Evolutionary conservation across 139 green algal species (phyloP), one percentile per base, ranked within the genome.

Genomic region (Auxenochlorella protothecoides): DNA sequence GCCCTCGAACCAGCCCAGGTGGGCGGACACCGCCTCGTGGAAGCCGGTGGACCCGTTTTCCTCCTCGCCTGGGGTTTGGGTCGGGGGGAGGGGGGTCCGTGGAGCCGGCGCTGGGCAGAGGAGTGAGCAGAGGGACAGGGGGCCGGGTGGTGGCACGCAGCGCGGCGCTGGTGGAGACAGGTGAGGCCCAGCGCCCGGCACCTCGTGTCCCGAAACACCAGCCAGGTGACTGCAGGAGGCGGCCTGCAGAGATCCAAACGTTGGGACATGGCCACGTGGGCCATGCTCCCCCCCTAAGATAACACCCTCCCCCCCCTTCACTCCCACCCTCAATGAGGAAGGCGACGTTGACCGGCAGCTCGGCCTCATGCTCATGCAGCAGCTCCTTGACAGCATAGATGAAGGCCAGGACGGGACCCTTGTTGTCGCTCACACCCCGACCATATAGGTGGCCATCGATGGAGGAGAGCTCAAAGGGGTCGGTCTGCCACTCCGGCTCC

Each of bases 371-470:
- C 65, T 87, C 79, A 66, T 90, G 85, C 70, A 93, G 70, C 74
- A 96, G 80, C 79, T 96, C 91, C 73, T 88, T 90, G 60, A 96
- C 85, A 2, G 92, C 93, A 71, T 91, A 96, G 9, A 97, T 81
- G 71, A 96, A 94, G 3, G 88, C 92, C 55, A 98, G 85, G 16
- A 74, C n/a, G 16, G 55, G 60, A 10, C 83, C 87, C 85, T 98
- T 98, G 87, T 97, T 97, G 82, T 97, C 92, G 2, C 79, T 90
- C 3, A 85, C 87, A 72, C 93, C 93, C 8, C 93, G 78, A 5
- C 89, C 93, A 71, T 95, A 95, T 7, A 96, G 83, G 83, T 96
- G 95, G 66, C 93, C 92, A 68, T 97, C 90, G 53, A 91, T 79
- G 2, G 84, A 79, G 53, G 78, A 78, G 67, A 97, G 71, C 72